Conservation (phyloP, 768 basidiomycete species). For the Suillus americanus region DNA sequence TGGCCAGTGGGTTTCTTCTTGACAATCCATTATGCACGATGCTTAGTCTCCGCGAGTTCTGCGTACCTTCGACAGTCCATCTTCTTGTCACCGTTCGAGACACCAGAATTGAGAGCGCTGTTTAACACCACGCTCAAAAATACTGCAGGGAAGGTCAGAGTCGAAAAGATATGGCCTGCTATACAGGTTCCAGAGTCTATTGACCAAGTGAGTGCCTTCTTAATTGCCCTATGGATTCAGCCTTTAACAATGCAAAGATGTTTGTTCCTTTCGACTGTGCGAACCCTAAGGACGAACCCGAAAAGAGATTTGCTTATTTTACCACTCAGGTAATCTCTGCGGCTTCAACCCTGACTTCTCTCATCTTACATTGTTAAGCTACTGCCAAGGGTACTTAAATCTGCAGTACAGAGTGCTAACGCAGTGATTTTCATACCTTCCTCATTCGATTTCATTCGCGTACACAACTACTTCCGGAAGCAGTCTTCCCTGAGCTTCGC, state of each 20-base stretch:
- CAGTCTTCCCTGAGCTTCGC: constrained; percentile 67
- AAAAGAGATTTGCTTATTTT: constrained; percentile 86
- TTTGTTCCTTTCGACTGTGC: constrained; percentile 74
- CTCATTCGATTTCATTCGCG: constrained; percentile 93
- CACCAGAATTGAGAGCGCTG: constrained; percentile 80
- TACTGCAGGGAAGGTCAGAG: constrained; percentile 78
- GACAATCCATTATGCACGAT: background rate
- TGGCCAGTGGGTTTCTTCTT: constrained; percentile 66
- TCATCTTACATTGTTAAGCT: constrained; percentile 45
- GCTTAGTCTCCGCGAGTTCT: constrained; percentile 48
- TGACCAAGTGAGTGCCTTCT: constrained; percentile 56
- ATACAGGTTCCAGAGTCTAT: constrained; percentile 82
- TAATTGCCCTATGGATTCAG: background rate
- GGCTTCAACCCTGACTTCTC: background rate
- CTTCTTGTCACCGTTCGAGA: constrained; percentile 83
- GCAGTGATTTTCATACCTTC: constrained; percentile 90
- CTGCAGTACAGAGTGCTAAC: constrained; percentile 89
- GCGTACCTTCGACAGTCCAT: constrained; percentile 88
- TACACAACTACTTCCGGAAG: constrained; percentile 85
- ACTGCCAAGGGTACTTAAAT: constrained; percentile 81
- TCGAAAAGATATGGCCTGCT: constrained; percentile 68
- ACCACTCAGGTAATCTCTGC: constrained; percentile 65
- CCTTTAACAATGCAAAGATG: constrained; percentile 41
- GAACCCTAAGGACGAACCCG: constrained; percentile 75
- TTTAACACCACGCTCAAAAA: constrained; percentile 80